phyloP scores from a whole-genome alignment of 495 filamentous ascomycete genomes.

The Trichoderma gamsii region DNA sequence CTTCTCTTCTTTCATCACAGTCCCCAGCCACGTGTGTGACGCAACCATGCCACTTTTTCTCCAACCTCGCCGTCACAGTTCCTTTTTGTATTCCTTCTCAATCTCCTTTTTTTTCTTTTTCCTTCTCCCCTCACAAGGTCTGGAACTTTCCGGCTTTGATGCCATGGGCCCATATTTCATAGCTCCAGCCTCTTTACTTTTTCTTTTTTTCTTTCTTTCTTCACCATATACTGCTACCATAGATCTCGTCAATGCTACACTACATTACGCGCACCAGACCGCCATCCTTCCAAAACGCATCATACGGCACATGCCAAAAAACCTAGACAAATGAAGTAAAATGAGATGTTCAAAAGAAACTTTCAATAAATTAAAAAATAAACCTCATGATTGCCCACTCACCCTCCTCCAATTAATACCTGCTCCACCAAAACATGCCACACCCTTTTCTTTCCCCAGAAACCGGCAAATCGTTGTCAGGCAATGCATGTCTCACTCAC shows the following conservation, averaged over 20 bases:
- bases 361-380: not conserved
- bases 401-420: not conserved
- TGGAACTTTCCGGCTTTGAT: too few species aligned
- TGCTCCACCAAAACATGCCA: not conserved
- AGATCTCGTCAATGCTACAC: not conserved
- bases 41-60: too few species aligned
- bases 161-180: too few species aligned
- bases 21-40: too few species aligned
- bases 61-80: too few species aligned
- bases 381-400: not conserved
- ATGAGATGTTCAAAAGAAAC: not conserved
- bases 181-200: too few species aligned
- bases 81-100: too few species aligned
- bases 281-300: not conserved
- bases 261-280: not conserved
- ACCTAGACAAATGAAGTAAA: not conserved
- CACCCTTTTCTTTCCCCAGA: constrained; percentile 5
- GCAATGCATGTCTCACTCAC: constrained; percentile 1
- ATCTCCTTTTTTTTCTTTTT: too few species aligned
- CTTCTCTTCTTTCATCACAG: too few species aligned
- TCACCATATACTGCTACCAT: too few species aligned
- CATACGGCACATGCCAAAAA: not conserved
- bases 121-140: too few species aligned
- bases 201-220: too few species aligned
- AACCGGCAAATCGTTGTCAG: not conserved